These are phyloP conservation scores for Mycena olivaceomarginata DNA, from an alignment of 768 basidiomycete genomes.

Conservation along the genomic window DNA sequence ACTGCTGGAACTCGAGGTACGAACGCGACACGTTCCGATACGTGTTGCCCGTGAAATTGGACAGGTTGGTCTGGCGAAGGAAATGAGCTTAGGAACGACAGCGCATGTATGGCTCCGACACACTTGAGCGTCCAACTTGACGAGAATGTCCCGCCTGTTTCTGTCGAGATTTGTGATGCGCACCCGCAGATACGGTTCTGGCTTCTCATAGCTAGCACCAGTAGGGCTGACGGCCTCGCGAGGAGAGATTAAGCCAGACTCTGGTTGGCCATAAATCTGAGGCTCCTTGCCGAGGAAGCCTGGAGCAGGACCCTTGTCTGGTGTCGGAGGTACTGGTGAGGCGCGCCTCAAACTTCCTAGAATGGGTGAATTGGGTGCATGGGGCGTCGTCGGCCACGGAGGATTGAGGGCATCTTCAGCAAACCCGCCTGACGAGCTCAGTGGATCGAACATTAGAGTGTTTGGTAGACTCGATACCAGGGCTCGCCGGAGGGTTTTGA, in stretches of 20 bases:
- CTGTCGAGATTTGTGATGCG: constrained; percentile 94
- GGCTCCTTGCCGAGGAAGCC: constrained; percentile 87
- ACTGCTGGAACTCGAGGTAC: constrained; percentile 95
- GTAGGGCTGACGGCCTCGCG: constrained; percentile 78
- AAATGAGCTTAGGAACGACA: neutral
- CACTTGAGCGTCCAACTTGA: constrained; percentile 97
- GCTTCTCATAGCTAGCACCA: constrained; percentile 83
- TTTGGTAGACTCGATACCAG: no score
- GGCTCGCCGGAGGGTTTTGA: no score
- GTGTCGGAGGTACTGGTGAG: constrained; percentile 68
- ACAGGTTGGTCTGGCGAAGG: constrained; percentile 87
- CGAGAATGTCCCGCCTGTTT: constrained; percentile 94
- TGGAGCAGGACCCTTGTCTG: constrained; percentile 71
- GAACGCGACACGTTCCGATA: constrained; percentile 97
- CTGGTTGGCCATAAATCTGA: constrained; percentile 92
- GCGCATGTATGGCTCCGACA: constrained; percentile 46
- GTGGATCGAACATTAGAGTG: constrained; percentile 76
- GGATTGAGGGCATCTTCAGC: constrained; percentile 69
- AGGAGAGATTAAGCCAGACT: constrained; percentile 89
- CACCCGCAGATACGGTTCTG: constrained; percentile 91
- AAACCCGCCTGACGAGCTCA: constrained; percentile 75
- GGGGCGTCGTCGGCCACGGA: constrained; percentile 91
- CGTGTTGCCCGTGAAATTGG: constrained; percentile 91
- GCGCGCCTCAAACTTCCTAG: constrained; percentile 80
- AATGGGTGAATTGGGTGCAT: constrained; percentile 81